Evolutionary conservation across 805 yeast species (phyloP).

Genomic region (Ogataea pini): DNA sequence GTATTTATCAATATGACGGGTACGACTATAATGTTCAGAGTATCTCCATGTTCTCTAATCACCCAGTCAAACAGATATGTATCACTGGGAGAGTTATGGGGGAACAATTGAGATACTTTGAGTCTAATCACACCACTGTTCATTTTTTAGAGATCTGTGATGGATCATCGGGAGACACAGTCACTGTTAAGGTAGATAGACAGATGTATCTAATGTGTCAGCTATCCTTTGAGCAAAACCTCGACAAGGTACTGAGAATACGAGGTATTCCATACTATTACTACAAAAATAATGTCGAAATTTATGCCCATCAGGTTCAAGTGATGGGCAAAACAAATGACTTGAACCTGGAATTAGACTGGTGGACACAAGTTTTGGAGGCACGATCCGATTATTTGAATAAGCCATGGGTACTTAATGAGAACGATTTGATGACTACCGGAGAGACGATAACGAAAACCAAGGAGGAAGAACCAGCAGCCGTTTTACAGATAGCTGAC

Average conservation of each 20-base stretch:
- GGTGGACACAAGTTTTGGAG: slow-evolving; percentile 38
- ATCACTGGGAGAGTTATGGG: slow-evolving; percentile 41
- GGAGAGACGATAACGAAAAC: slow-evolving; percentile 8
- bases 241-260: slow-evolving; percentile 30
- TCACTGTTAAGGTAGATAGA: slow-evolving; percentile 30
- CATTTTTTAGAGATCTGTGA: slow-evolving; percentile 35
- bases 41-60: slow-evolving; percentile 40
- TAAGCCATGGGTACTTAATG: slow-evolving; percentile 38
- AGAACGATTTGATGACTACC: slow-evolving; percentile 9
- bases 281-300: slow-evolving; percentile 28
- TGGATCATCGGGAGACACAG: slow-evolving; percentile 26
- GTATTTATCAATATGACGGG: slow-evolving; percentile 33
- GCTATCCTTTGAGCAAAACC: slow-evolving; percentile 22
- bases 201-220: slow-evolving; percentile 26
- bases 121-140: neutral
- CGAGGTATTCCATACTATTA: slow-evolving; percentile 27
- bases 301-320: slow-evolving; percentile 33
- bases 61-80: slow-evolving; percentile 41
- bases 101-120: slow-evolving; percentile 28
- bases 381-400: slow-evolving; percentile 24
- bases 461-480: neutral
- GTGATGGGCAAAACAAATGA: slow-evolving; percentile 25
- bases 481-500: neutral
- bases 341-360: slow-evolving; percentile 34
- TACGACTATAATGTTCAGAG: slow-evolving; percentile 14